Percentiles rank a stretch among this genome's conserved stretches.
Evolutionary conservation across 176 grass and related monocot species (phyloP).

Genomic region (Oryza longistaminata): DNA sequence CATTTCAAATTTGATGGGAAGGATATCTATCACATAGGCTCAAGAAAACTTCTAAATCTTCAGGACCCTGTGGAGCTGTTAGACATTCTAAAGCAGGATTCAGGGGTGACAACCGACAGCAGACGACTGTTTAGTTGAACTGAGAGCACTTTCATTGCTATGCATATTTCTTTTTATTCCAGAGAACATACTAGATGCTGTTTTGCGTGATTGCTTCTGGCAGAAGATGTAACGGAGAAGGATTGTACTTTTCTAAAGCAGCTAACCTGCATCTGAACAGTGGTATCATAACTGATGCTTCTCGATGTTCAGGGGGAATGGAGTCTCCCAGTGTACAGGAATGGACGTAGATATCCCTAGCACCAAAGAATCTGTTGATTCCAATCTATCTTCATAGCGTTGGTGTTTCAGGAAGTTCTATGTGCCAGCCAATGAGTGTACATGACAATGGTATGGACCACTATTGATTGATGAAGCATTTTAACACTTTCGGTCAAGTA

Average conservation of each 20-base stretch:
- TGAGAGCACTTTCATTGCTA: conserved; percentile 71
- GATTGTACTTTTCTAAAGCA: conserved; percentile 80
- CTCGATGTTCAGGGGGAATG: conserved; percentile 34
- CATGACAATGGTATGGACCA: conserved; percentile 70
- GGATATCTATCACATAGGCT: conserved; percentile 68
- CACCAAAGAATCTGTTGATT: conserved; percentile 38
- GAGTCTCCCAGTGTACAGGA: conserved; percentile 32
- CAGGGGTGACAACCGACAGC: conserved; percentile 40
- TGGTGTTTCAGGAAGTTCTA: conserved; percentile 37
- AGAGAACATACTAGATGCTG: conserved; percentile 73
- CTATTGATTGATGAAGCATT: conserved; percentile 21
- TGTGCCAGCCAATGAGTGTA: conserved; percentile 54
- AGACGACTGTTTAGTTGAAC: conserved; percentile 64
- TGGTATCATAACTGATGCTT: conserved; percentile 45
- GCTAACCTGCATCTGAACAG: conserved; percentile 59
- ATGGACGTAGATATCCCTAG: conserved; percentile 35
- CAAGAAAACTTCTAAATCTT: conserved; percentile 50
- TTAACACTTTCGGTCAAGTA: conserved; percentile 30
- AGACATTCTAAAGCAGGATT: conserved; percentile 59
- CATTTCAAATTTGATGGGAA: conserved; percentile 85
- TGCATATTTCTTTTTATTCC: conserved; percentile 81
- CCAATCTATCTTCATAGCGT: conserved; percentile 25
- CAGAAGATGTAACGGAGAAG: conserved; percentile 52
- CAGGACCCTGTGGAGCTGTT: conserved; percentile 59
- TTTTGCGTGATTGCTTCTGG: conserved; percentile 76